Evolutionary conservation across 306 rosid genomes (phyloP), one percentile per base, ranked within the genome.

Genomic region (Urtica urens): DNA sequence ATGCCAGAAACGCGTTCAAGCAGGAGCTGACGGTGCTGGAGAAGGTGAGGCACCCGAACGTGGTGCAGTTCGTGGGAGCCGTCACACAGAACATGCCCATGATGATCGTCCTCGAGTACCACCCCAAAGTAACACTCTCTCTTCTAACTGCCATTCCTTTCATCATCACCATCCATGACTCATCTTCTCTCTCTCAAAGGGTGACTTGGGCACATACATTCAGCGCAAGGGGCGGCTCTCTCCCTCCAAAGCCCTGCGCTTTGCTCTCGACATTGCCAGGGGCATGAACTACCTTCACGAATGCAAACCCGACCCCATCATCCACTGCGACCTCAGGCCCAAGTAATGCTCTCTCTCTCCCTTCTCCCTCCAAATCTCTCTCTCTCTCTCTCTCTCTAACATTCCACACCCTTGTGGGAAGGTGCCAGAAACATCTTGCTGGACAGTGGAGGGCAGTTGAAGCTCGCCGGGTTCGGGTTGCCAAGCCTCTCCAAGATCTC

Each of bases 371-470:
- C n/a, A n/a, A n/a, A n/a, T n/a, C n/a, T n/a, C n/a, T n/a, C n/a
- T n/a, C n/a, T n/a, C n/a, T n/a, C n/a, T n/a, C n/a, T n/a, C n/a
- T n/a, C n/a, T n/a, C n/a, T n/a, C n/a, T n/a, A n/a, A n/a, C n/a
- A 72, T 79, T 60, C 62, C 69, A 79, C 79, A 72, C n/a, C n/a
- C n/a, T 75, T 71, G 82, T 59, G 80, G 83, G 82, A 92, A 92
- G 96, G 94, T 92, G 99, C 94, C 94, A 92, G 99, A 86, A 92
- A 92, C 78, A 78, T 92, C 80, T 92, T 92, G 93, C 93, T 86
- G 78, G 94, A 92, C 74, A 82, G 53, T 79, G 99, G 99, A 68
- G 93, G 94, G 49, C 94, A 82, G 46, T 51, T 80, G 77, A 92
- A 92, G 76, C 69, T 92, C 47, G 76, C 93, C 56, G 99, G 99